Conservation (phyloP, 2,329 filamentous ascomycete species). For the Clonostachys rhizophaga region DNA sequence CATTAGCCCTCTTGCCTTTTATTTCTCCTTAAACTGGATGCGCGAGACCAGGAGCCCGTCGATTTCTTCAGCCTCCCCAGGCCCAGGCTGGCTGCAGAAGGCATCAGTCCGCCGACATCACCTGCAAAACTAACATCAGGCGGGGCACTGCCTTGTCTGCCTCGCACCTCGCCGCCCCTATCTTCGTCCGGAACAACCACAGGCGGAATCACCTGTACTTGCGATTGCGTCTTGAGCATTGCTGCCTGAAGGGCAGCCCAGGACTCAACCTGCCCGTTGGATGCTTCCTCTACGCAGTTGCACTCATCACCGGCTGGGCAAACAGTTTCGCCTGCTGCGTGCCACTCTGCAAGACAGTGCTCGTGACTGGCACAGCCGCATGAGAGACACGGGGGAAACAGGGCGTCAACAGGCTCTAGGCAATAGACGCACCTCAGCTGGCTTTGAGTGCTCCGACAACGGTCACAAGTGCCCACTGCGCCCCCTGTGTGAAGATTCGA, state of each 20-base stretch:
- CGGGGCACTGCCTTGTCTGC: slow-evolving; percentile 29
- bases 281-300: slow-evolving; percentile 52
- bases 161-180: slow-evolving; percentile 14
- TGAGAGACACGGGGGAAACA: slow-evolving; percentile 56
- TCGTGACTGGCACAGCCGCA: slow-evolving; percentile 61
- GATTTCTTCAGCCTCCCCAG: slow-evolving; percentile 45
- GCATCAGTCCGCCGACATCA: slow-evolving; percentile 12
- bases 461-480: slow-evolving; percentile 42
- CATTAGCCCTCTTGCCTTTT: slow-evolving; percentile 8
- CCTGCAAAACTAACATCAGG: slow-evolving; percentile 15
- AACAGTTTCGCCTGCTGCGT: slow-evolving; percentile 46
- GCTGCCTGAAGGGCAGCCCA: slow-evolving; percentile 45
- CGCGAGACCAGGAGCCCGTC: slow-evolving; percentile 39
- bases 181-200: slow-evolving; percentile 18
- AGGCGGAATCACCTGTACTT: slow-evolving; percentile 16
- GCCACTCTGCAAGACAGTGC: slow-evolving; percentile 54
- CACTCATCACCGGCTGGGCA: slow-evolving; percentile 65
- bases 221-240: slow-evolving; percentile 18
- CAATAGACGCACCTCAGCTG: slow-evolving; percentile 61
- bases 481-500: slow-evolving; percentile 32
- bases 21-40: slow-evolving; percentile 30
- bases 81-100: slow-evolving; percentile 31
- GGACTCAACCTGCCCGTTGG: slow-evolving; percentile 53
- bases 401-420: slow-evolving; percentile 51
- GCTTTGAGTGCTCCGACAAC: slow-evolving; percentile 49